Base-by-base conservation (phyloP, 2,329 filamentous ascomycete genomes). In the Colletotrichum melonis region DNA sequence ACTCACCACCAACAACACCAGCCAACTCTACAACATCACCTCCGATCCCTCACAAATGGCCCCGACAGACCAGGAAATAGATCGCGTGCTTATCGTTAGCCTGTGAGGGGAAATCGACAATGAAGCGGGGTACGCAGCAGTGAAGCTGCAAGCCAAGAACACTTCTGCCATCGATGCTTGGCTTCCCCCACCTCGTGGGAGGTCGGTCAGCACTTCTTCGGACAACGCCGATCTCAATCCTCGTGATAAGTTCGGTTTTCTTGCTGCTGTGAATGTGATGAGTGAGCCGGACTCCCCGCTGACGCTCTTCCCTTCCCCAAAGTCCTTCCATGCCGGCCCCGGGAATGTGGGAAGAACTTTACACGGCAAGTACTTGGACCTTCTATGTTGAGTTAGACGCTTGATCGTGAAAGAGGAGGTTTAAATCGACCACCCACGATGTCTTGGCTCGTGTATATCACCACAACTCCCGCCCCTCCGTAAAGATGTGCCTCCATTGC, bases 61-160 rank as follows among this genome's bases (percentile, higher is more conserved):
- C 19, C 22, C 9, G 24, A 32, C 26, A 38, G 11, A 72, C 22
- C 9, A 24, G 57, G 69, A n/a, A 72, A 72, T 7, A 68, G 64
- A n/a, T 68, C 64, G 69, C 24, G 69, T 72, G 64, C 69, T 72
- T 68, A 72, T 72, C 64, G 63, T 24, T 30, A 2, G 9, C 26
- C 26, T n/a, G 35, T 68, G 69, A 72, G 69, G 63, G 69, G 64
- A 24, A 32, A 63, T 56, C 46, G 22, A 7, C 5, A 35, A 14
- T 26, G 69, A 54, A 54, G 69, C 69, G 69, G 69, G 69, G 69
- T 72, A 72, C 57, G 69, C 69, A 72, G 69, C 64, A 72, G 19
- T 24, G 58, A 68, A 38, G 30, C 69, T 72, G 69, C 69, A 72
- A 32, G 69, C 69, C 69, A 72, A 72, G 69, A 72, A 35, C 3